Evolutionary conservation across 768 basidiomycete genomes (phyloP).

Genomic region (Tulasnella sp.): DNA sequence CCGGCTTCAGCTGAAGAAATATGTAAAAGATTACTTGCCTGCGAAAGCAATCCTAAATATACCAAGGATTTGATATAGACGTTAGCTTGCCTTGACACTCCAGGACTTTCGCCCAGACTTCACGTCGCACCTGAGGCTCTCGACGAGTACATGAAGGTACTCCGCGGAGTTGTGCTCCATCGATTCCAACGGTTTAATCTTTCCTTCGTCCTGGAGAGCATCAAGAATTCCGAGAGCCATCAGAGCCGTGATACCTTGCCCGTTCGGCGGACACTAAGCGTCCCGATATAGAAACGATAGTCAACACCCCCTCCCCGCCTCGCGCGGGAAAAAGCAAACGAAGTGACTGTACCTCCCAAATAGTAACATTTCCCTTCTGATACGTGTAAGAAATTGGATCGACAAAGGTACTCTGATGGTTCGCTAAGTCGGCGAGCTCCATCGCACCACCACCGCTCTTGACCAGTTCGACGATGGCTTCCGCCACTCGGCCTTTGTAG

Average conservation of each 20-base stretch:
- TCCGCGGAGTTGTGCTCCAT: constrained; percentile 89
- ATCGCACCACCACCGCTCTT: constrained; percentile 88
- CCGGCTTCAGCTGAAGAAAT: background rate
- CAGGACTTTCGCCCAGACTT: background rate
- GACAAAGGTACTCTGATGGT: constrained; percentile 75
- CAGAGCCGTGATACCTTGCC: constrained; percentile 95
- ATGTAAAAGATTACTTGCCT: constrained; percentile 59
- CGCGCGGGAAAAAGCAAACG: too few relatives aligned
- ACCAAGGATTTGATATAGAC: background rate
- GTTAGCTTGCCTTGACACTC: background rate
- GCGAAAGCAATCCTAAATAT: constrained; percentile 60
- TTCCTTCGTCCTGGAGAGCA: constrained; percentile 73
- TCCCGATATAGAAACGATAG: background rate
- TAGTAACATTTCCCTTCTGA: constrained; percentile 67
- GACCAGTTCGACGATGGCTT: constrained; percentile 86
- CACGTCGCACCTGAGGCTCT: constrained; percentile 68
- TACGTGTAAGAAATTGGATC: constrained; percentile 93
- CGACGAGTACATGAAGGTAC: constrained; percentile 86
- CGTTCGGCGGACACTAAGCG: constrained; percentile 88
- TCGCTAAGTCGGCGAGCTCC: constrained; percentile 91
- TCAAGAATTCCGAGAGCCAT: constrained; percentile 93
- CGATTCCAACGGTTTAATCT: constrained; percentile 67
- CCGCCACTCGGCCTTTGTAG: constrained; percentile 88
- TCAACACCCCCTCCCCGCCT: background rate
- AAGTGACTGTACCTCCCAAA: constrained; percentile 71